Evolutionary conservation across 805 yeast genomes (phyloP), one percentile per base, ranked within the genome.

Genomic region (Tetrapisispora nanseiensis): DNA sequence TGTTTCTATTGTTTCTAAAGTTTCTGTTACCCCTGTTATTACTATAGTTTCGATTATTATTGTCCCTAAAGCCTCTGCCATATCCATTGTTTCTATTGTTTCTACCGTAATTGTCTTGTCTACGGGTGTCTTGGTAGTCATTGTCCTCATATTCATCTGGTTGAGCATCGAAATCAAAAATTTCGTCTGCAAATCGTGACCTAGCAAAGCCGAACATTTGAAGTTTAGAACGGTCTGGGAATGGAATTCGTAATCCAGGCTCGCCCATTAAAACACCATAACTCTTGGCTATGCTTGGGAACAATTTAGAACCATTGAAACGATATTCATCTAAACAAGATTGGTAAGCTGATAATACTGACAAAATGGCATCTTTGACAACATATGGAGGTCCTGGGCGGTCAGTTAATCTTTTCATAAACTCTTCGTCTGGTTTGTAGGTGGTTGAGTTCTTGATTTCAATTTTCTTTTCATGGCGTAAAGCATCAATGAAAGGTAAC

Each of bases 401-500:
- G 6, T 48, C 45, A 1, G 59, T 50, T 10, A 66, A 47, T 33
- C 55, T 59, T 11, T 57, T 51, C 19, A 54, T 44, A 9, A 54
- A 53, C 6, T 52, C 58, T 46, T 65, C 69, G 58, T 57, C 34
- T 13, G 66, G 55, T 28, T 64, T 66, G 49, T 70, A 74, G 9
- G 65, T 60, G 26, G 53, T 55, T 42, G 60, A 66, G 35, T 72
- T 69, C 12, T 67, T 54, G 46, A 85, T 79, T 24, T 57, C 62
- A 53, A 86, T 75, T 36, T 77, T 78, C 55, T 74, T 75, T 44
- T 70, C 59, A n/a, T 46, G 33, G 37, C 64, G 60, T 54, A 86
- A 70, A 2, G 67, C 64, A 31, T 64, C 61, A 31, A 77, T 62
- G 59, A 76, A 87, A 27, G 72, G 71, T 29, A 63, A 50, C 60